Conservation (phyloP, 2,329 filamentous ascomycete genomes). For the Fusarium sp. region DNA sequence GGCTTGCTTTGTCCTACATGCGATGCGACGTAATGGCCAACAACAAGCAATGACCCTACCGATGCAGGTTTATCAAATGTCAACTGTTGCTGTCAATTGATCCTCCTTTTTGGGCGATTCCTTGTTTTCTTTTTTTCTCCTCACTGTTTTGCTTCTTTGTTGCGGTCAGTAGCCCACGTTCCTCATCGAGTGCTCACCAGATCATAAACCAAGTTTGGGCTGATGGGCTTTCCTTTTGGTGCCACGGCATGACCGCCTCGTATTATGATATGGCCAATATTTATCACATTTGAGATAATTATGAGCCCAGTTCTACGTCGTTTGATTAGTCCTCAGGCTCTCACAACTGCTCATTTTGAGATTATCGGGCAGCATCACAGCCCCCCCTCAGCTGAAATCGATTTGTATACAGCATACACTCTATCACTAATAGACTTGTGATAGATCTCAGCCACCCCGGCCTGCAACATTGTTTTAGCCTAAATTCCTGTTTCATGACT, state of each 20-base stretch:
- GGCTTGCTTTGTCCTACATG: slow-evolving; percentile 37
- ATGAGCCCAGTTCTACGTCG: slow-evolving; percentile 4
- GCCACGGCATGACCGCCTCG: slow-evolving; percentile 44
- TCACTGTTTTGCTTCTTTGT: slow-evolving; percentile 2
- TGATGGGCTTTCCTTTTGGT: slow-evolving; percentile 30
- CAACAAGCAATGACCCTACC: slow-evolving; percentile 10
- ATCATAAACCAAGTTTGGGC: slow-evolving; percentile 36
- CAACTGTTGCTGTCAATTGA: slow-evolving; percentile 31
- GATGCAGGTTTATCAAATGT: slow-evolving; percentile 36
- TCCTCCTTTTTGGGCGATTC: neutral
- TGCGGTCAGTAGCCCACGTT: slow-evolving; percentile 8
- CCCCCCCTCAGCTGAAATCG: slow-evolving; percentile 10
- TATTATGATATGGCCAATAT: slow-evolving; percentile 37
- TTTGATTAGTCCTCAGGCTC: slow-evolving; percentile 32
- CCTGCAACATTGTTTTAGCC: slow-evolving; percentile 31
- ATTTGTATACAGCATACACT: slow-evolving; percentile 8
- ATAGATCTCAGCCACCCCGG: slow-evolving; percentile 45
- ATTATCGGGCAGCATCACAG: slow-evolving; percentile 30
- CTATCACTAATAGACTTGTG: slow-evolving; percentile 32
- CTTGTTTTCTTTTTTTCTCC: neutral
- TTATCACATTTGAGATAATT: slow-evolving; percentile 21
- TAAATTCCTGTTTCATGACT: slow-evolving; percentile 14
- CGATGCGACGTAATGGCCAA: slow-evolving; percentile 33
- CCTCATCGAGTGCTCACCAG: slow-evolving; percentile 31
- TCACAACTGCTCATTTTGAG: slow-evolving; percentile 23